phyloP scores from a whole-genome alignment of 2,329 filamentous ascomycete species.

The Conoideocrella luteorostrata region DNA sequence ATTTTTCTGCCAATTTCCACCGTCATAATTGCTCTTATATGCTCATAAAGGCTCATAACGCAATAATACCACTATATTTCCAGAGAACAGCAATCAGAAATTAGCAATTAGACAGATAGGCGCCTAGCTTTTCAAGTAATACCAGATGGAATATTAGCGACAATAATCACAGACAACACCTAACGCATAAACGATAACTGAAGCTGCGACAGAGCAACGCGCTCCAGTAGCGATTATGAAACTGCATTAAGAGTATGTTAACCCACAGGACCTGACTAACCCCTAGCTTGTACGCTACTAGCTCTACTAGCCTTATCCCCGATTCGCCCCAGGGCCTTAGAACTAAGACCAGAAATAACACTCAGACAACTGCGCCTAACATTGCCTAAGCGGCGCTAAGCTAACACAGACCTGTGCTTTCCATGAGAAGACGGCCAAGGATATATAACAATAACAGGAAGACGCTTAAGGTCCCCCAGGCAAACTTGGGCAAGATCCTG shows the following conservation, averaged over 20 bases:
- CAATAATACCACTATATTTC: neutral
- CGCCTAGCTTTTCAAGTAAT: neutral
- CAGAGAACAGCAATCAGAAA: neutral
- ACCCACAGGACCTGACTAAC: slow-evolving; percentile 4
- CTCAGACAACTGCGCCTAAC: neutral
- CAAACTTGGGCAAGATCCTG: slow-evolving; percentile 11
- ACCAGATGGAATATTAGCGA: neutral
- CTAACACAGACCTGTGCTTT: neutral
- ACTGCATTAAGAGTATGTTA: neutral
- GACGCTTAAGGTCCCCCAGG: slow-evolving; percentile 9
- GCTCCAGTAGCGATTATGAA: too few relatives aligned
- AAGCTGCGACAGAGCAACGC: too few relatives aligned
- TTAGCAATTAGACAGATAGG: neutral
- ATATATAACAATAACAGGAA: slow-evolving; percentile 1
- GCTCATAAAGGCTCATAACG: too few relatives aligned
- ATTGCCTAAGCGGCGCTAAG: slow-evolving; percentile 3
- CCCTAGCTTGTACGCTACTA: slow-evolving; percentile 1
- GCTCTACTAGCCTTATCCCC: slow-evolving; percentile 1
- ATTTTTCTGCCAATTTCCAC: too few relatives aligned
- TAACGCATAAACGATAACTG: slow-evolving; percentile 1
- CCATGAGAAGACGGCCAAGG: neutral
- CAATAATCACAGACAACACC: neutral
- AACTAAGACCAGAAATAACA: neutral
- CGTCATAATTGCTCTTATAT: too few relatives aligned
- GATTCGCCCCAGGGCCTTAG: neutral